Evolutionary conservation across 1,284 basidiomycete species (phyloP), one percentile per base, ranked within the genome.

Genomic region (Fomitiporia mediterranea): DNA sequence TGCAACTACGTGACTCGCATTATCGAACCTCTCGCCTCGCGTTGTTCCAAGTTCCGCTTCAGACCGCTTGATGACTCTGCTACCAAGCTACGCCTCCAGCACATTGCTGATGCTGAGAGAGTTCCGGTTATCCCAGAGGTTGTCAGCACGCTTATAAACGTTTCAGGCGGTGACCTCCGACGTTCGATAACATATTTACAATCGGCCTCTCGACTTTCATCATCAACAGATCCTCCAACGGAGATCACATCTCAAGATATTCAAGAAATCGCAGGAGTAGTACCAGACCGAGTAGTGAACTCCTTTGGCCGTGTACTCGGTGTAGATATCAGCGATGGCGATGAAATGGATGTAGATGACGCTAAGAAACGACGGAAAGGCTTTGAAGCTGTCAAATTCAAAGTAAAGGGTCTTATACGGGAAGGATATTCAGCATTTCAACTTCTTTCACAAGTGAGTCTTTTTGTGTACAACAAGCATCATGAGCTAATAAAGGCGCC

Each of bases 1-100:
- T 99, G 97, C 78, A 99, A 99, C 76, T 99, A 99, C 70, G 97
- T 99, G 27, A 99, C 97, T 1, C 81, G 96, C 66, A 99, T 99
- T 63, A 99, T 99, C 59, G 97, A 99, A 68, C 97, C 97, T 0
- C 81, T 99, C 23, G 94, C 97, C 15, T 98, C 96, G n/a, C 86
- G 97, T 53, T 99, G 97, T 72, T 97, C 94, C 58, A 99, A 99
- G 74, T 99, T 99, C 75, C 88, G 97, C 43, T 99, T 99, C 76
- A 93, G 92, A 23, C 91, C 95, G 2, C 80, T 99, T 27, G 94
- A 95, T 67, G 74, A 83, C 6, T 70, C 74, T 4, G 93, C 91
- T 15, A 89, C 94, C 3, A 80, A 84, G 52, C 72, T 78, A 7
- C 83, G 97, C 51, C 80, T 99, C 9, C 75, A 83, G 53, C 80